Percentiles rank a stretch among this genome's conserved stretches.
phyloP scores from a whole-genome alignment of 768 basidiomycete genomes.

The Candolleomyces efflorescens region DNA sequence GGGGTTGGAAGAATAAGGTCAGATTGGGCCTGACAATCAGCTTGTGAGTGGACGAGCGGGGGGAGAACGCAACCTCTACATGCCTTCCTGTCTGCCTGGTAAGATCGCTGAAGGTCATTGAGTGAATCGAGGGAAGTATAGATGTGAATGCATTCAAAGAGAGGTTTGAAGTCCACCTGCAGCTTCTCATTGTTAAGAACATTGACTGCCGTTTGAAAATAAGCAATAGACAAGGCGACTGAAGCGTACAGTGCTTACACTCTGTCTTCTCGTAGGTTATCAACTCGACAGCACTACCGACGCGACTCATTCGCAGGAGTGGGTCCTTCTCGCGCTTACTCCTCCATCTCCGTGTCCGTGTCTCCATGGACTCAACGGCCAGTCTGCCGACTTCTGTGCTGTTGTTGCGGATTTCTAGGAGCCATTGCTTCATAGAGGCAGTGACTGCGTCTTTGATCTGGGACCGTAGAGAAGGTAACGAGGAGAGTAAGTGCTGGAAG shows the following conservation, averaged over 20 bases:
- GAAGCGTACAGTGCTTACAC: constrained; percentile 51
- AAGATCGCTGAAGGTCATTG: constrained; percentile 84
- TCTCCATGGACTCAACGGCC: constrained; percentile 88
- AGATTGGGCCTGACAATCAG: constrained; percentile 77
- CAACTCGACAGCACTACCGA: constrained; percentile 90
- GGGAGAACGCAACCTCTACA: constrained; percentile 5
- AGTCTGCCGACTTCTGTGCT: constrained; percentile 81
- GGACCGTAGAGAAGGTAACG: constrained; percentile 81
- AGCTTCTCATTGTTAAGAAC: constrained; percentile 89
- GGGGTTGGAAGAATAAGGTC: constrained; percentile 85
- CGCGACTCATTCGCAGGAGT: constrained; percentile 66
- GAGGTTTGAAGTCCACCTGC: constrained; percentile 87
- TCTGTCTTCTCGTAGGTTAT: constrained; percentile 93
- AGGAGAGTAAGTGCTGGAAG: constrained; percentile 87
- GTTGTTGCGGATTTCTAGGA: constrained; percentile 89
- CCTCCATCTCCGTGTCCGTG: constrained; percentile 79
- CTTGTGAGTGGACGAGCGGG: constrained; percentile 3
- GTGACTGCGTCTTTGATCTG: constrained; percentile 94
- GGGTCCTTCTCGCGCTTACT: constrained; percentile 80
- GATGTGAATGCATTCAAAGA: constrained; percentile 97
- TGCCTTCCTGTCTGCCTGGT: constrained; percentile 96
- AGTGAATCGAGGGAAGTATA: constrained; percentile 89
- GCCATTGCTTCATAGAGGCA: constrained; percentile 94
- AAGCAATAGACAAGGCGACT: background rate
- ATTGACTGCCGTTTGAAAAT: constrained; percentile 52